Conservation (phyloP, 768 basidiomycete genomes). For the Leccinum aurantiacum region DNA sequence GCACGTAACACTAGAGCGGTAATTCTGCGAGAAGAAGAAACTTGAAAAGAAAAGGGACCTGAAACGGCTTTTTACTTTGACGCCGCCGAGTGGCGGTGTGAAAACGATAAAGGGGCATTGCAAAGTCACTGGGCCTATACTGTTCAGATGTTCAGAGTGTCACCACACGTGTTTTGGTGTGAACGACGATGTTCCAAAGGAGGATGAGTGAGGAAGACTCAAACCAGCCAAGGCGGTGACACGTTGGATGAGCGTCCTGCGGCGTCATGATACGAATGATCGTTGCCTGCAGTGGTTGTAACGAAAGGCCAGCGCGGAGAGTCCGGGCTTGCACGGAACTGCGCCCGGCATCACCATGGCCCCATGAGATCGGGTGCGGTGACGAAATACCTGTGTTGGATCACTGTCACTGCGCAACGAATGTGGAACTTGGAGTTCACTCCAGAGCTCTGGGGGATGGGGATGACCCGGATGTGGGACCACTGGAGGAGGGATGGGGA, state of each 20-base stretch:
- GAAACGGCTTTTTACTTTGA: background rate
- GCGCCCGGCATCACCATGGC: background rate
- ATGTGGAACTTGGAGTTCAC: background rate
- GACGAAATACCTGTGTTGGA: background rate
- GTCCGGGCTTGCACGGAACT: background rate
- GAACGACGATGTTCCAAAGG: background rate
- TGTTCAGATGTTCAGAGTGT: background rate
- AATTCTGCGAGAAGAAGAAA: too few species aligned
- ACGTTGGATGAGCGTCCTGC: background rate
- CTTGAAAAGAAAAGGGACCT: background rate
- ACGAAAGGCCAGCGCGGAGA: background rate
- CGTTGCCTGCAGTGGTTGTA: background rate
- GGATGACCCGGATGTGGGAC: background rate
- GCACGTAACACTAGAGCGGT: background rate
- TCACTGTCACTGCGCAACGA: background rate
- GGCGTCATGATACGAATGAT: background rate
- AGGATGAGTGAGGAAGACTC: too few species aligned
- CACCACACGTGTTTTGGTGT: background rate
- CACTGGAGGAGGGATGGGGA: background rate
- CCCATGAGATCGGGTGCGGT: background rate
- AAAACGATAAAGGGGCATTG: too few species aligned
- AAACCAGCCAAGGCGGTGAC: background rate
- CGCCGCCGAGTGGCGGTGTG: background rate
- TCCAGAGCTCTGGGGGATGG: background rate
- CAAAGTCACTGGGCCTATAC: too few species aligned